Conservation (phyloP, 306 rosid genomes). For the Dryas drummondii region DNA sequence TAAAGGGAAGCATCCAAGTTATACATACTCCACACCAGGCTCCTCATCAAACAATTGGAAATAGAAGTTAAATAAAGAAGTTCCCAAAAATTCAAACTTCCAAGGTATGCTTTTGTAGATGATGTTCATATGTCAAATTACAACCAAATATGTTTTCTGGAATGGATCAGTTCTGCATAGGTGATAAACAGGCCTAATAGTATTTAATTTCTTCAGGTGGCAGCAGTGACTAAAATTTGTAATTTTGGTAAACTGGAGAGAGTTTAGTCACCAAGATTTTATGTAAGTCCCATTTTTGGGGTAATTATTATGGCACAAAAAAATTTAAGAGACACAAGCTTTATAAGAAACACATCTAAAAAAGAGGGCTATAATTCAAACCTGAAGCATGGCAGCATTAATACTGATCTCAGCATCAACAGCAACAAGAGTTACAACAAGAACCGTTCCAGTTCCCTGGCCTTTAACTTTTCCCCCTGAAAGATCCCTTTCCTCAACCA, state of each 20-base stretch:
- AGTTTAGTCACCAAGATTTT: no score
- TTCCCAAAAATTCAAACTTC: background rate
- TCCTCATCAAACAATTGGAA: background rate
- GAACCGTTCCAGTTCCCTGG: conserved; percentile 86
- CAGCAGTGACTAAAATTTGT: no score
- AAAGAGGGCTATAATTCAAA: conserved; percentile 25
- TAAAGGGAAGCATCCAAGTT: background rate
- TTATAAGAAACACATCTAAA: conserved; percentile 6
- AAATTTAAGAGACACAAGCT: background rate
- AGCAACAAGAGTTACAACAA: conserved; percentile 76
- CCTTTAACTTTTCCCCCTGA: conserved; percentile 89
- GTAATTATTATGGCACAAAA: no score
- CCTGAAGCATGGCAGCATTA: conserved; percentile 92
- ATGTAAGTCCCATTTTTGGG: no score
- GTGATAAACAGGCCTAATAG: no score
- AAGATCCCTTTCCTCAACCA: conserved; percentile 81
- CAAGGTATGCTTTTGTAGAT: background rate
- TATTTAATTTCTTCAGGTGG: no score
- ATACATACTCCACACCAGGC: background rate
- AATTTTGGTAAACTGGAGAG: no score
- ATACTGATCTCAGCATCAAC: conserved; percentile 82
- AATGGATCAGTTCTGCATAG: background rate
- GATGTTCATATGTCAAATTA: background rate
- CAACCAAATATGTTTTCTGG: background rate
- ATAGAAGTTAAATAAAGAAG: no score